phyloP scores from a whole-genome alignment of 2,329 filamentous ascomycete species.

The Decorospora gaudefroyi region DNA sequence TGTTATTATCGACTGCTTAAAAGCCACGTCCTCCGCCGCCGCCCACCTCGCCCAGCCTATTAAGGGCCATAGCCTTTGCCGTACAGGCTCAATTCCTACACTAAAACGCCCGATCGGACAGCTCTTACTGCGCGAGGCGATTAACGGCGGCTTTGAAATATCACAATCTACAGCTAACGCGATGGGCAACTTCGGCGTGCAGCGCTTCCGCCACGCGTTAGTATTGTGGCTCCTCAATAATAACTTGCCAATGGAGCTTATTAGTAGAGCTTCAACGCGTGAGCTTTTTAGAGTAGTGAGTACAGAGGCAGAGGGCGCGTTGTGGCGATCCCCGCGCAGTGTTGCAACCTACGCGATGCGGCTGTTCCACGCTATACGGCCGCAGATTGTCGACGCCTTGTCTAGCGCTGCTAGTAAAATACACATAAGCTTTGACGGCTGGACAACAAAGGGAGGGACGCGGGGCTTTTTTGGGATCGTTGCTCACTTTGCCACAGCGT shows the following conservation, averaged over 20 bases:
- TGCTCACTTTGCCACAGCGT: neutral
- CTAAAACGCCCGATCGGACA: too few relatives aligned
- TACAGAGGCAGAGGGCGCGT: slow-evolving; percentile 3
- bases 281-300: neutral
- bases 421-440: slow-evolving; percentile 6
- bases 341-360: slow-evolving; percentile 1
- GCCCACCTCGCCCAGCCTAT: too few relatives aligned
- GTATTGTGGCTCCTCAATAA: neutral
- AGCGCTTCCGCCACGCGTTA: neutral
- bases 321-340: slow-evolving; percentile 5
- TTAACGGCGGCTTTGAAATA: too few relatives aligned
- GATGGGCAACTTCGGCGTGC: too few relatives aligned
- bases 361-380: slow-evolving; percentile 1
- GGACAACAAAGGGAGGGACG: too few relatives aligned
- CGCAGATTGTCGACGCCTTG: slow-evolving; percentile 2
- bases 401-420: slow-evolving; percentile 4
- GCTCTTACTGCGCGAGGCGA: too few relatives aligned
- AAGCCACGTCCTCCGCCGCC: too few relatives aligned
- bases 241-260: neutral
- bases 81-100: too few relatives aligned
- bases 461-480: slow-evolving; percentile 4
- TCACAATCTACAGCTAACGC: too few relatives aligned
- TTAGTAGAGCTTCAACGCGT: neutral
- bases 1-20: too few relatives aligned
- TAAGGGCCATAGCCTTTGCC: too few relatives aligned